Percentiles rank a stretch among this genome's conserved stretches.
phyloP scores from a whole-genome alignment of 768 basidiomycete species.

The Russula sp. region DNA sequence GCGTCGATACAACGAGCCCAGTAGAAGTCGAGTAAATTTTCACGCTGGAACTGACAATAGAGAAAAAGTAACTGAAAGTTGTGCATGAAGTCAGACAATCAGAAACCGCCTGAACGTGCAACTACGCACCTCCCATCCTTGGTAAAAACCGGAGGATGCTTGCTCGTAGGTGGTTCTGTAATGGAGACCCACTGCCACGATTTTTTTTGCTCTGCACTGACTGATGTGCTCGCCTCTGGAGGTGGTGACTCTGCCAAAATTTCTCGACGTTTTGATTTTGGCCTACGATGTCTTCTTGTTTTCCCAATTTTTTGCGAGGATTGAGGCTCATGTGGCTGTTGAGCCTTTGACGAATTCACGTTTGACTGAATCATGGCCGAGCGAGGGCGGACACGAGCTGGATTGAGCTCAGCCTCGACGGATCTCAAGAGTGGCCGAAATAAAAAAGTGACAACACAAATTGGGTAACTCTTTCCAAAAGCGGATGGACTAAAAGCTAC shows the following conservation, averaged over 20 bases:
- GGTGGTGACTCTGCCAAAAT: slow-evolving; percentile 32
- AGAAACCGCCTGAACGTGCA: neutral
- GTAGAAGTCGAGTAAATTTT: slow-evolving; percentile 81
- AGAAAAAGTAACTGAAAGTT: slow-evolving; percentile 77
- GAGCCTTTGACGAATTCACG: neutral
- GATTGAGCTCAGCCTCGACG: neutral
- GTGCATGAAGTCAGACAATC: slow-evolving; percentile 26
- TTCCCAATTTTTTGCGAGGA: neutral
- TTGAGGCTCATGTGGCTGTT: slow-evolving; percentile 4
- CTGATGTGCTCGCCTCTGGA: slow-evolving; percentile 31
- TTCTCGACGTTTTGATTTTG: slow-evolving; percentile 43
- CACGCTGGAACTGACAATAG: slow-evolving; percentile 74
- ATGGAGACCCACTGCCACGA: slow-evolving; percentile 69
- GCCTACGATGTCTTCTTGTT: slow-evolving; percentile 32
- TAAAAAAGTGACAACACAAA: slow-evolving; percentile 5
- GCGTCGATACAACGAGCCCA: slow-evolving; percentile 76
- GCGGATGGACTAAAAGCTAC: slow-evolving; percentile 14
- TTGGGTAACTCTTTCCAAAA: slow-evolving; percentile 23
- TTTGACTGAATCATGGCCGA: slow-evolving; percentile 15
- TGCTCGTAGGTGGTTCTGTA: slow-evolving; percentile 63
- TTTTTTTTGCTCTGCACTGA: slow-evolving; percentile 14
- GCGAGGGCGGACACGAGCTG: slow-evolving; percentile 2
- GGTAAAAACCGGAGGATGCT: slow-evolving; percentile 74
- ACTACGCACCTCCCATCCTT: slow-evolving; percentile 75
- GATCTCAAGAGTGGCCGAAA: slow-evolving; percentile 1